Conservation (phyloP, 371 early-diverging fungal genomes). For the Thermomucor indicae-seudaticae region DNA sequence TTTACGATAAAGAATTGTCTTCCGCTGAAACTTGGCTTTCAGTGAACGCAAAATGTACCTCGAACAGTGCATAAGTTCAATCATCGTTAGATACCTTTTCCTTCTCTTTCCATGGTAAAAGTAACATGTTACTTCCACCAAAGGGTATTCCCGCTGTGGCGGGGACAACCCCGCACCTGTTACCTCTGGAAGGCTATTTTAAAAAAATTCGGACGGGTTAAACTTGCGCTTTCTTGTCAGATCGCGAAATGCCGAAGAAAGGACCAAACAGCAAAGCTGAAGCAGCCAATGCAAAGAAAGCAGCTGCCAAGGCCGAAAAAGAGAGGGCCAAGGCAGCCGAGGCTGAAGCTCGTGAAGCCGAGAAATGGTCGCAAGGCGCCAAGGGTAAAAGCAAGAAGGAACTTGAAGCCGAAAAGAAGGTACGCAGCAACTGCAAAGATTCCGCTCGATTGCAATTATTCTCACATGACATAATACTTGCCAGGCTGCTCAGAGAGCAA, state of each 20-base stretch:
- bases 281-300: slow-evolving; percentile 72
- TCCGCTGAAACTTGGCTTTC: no score
- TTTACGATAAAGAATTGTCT: no score
- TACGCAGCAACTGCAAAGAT: slow-evolving; percentile 9
- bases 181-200: no score
- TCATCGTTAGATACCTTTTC: no score
- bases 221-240: no score
- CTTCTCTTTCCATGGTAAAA: no score
- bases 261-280: slow-evolving; percentile 44
- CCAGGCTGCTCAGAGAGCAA: slow-evolving; percentile 36
- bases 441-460: background rate
- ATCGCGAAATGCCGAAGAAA: slow-evolving; percentile 50
- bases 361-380: slow-evolving; percentile 67
- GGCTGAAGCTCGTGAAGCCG: slow-evolving; percentile 54
- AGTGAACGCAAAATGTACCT: no score
- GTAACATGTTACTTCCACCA: no score
- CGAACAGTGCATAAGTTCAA: no score
- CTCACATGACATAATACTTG: slow-evolving; percentile 7
- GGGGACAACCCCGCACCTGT: no score
- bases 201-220: no score
- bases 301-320: slow-evolving; percentile 60
- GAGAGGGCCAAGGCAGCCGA: slow-evolving; percentile 49
- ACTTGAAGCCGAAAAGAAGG: slow-evolving; percentile 66
- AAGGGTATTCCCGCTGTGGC: no score
- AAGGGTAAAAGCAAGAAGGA: slow-evolving; percentile 69